Conservation (phyloP, 768 basidiomycete genomes). For the Mycena leptocephala region DNA sequence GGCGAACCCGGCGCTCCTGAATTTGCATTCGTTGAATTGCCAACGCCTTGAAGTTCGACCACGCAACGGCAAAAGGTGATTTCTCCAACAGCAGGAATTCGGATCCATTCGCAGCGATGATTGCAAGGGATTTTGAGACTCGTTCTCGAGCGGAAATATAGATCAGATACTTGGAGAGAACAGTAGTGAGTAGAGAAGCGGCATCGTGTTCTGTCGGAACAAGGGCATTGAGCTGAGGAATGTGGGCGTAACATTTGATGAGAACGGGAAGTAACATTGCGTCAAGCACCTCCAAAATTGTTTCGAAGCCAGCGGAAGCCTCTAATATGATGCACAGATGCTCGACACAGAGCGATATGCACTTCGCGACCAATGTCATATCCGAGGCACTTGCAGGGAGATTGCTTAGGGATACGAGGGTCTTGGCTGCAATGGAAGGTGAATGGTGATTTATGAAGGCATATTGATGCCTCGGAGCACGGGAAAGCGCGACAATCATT, state of each 20-base stretch:
- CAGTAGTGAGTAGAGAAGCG: not conserved
- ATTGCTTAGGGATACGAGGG: not conserved
- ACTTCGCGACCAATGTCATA: not conserved
- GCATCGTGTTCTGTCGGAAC: not conserved
- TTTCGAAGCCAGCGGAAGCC: not conserved
- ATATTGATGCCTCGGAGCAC: not conserved
- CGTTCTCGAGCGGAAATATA: slow-evolving; percentile 2
- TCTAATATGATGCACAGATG: slow-evolving; percentile 18
- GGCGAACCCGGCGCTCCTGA: not conserved
- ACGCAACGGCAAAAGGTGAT: not conserved
- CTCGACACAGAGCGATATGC: slow-evolving; percentile 6
- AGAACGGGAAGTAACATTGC: slow-evolving; percentile 4
- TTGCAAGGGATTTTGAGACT: slow-evolving; percentile 6
- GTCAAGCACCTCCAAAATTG: slow-evolving; percentile 4
- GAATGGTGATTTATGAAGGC: slow-evolving; percentile 1
- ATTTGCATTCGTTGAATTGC: not conserved
- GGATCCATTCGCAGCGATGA: not conserved
- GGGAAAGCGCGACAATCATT: slow-evolving; percentile 15
- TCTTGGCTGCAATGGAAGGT: not conserved
- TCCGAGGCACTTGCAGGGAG: not conserved
- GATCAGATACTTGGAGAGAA: slow-evolving; percentile 11
- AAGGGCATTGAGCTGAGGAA: not conserved
- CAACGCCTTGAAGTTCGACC: slow-evolving; percentile 7
- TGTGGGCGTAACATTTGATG: slow-evolving; percentile 6
- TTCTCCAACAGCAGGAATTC: not conserved